These are phyloP conservation scores for Hymenoscyphus scutula DNA, from an alignment of 2,329 filamentous ascomycete genomes.

Conservation along the genomic window DNA sequence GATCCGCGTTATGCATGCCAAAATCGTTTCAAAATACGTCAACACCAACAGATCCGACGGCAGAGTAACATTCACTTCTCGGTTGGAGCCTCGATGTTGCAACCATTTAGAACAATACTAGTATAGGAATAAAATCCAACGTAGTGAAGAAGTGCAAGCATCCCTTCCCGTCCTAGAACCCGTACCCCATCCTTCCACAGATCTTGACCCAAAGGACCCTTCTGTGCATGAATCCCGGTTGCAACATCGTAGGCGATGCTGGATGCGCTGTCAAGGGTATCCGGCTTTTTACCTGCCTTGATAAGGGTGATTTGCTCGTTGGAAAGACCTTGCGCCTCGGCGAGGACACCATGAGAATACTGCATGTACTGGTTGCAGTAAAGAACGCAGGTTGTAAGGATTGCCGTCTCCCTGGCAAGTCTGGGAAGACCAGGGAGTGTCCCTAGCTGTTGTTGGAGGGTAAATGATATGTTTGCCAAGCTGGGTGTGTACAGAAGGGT, in stretches of 20 bases:
- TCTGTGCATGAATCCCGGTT: background rate
- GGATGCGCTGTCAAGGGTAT: background rate
- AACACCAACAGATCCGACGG: background rate
- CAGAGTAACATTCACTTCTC: background rate
- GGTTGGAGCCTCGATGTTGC: slow-evolving; percentile 2
- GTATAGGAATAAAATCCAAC: slow-evolving; percentile 6
- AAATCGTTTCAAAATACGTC: background rate
- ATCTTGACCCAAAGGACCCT: background rate
- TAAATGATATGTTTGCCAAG: background rate
- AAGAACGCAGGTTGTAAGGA: background rate
- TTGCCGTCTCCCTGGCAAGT: slow-evolving; percentile 1
- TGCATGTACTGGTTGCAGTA: slow-evolving; percentile 5
- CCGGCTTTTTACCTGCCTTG: background rate
- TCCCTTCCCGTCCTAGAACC: background rate
- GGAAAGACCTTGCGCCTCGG: background rate
- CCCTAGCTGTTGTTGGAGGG: background rate
- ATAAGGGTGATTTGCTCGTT: background rate
- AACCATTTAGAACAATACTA: slow-evolving; percentile 1
- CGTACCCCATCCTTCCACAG: background rate
- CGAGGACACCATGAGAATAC: slow-evolving; percentile 4
- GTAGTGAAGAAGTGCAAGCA: slow-evolving; percentile 5
- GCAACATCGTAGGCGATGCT: slow-evolving; percentile 3
- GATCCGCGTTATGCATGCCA: background rate
- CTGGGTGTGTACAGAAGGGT: background rate
- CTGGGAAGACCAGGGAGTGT: background rate